A percentile compares a stretch with the other conserved stretches of the same genome.
Conservation (phyloP, 768 basidiomycete genomes). For the Pisolithus albus region DNA sequence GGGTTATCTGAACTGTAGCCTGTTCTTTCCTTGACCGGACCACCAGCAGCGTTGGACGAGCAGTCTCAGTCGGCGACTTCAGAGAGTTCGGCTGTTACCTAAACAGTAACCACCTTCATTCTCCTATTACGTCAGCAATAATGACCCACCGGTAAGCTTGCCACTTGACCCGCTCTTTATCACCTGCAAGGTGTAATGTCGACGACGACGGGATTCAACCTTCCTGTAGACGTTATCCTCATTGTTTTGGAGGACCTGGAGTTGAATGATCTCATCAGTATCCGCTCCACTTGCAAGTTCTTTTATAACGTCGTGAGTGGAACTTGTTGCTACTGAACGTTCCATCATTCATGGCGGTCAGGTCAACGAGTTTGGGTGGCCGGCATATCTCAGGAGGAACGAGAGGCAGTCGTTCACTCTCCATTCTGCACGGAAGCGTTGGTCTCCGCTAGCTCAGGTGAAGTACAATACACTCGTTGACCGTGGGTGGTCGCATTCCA, state of each 20-base stretch:
- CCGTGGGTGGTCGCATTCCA: conserved; percentile 40
- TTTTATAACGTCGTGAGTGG: conserved; percentile 35
- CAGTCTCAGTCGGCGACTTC: neutral
- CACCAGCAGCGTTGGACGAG: neutral
- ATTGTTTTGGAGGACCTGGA: conserved; percentile 42
- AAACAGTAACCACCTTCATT: too few species aligned
- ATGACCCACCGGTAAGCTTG: too few species aligned
- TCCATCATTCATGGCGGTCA: conserved; percentile 18
- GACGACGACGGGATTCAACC: conserved; percentile 2
- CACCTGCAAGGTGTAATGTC: neutral
- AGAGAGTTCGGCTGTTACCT: too few species aligned
- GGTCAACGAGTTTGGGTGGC: conserved; percentile 62
- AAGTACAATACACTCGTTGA: conserved; percentile 51
- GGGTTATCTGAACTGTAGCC: neutral
- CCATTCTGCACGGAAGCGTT: conserved; percentile 33
- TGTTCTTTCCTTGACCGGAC: neutral
- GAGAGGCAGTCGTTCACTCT: conserved; percentile 52
- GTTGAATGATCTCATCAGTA: conserved; percentile 33
- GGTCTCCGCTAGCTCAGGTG: conserved; percentile 39
- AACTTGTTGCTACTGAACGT: conserved; percentile 14
- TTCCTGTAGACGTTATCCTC: conserved; percentile 54
- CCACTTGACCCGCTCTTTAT: too few species aligned
- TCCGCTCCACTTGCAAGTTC: conserved; percentile 25
- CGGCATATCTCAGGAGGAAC: conserved; percentile 41
- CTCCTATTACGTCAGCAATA: too few species aligned